Base-by-base conservation (phyloP, 495 filamentous ascomycete species). In the Chaetomium cochliodes region DNA sequence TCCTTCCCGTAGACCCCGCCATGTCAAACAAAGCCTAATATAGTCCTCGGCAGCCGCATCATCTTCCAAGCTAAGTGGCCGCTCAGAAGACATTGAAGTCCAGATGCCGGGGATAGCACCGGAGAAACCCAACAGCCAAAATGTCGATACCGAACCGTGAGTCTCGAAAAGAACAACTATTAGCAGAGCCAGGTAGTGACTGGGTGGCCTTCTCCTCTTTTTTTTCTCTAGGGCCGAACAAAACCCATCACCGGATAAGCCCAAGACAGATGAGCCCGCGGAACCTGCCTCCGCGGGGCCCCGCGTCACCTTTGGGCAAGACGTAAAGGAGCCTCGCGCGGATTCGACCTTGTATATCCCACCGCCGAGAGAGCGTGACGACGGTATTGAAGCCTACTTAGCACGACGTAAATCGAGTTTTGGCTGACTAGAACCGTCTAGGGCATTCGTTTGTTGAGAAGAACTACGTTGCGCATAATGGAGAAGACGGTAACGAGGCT, bases 1-100 rank as follows among this genome's bases (percentile, higher is more conserved):
- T 26, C 16, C 26, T 23, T 56, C 5, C 26, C 26, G n/a, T 62
- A 66, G 65, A 72, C 3, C n/a, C 20, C 18, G 20, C 28, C 51
- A 22, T 37, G 62, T 49, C 20, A 23, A 33, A 26, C 20, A 30
- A 12, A 4, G 11, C 15, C 53, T 55, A 13, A 22, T 2, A 30
- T 13, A n/a, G 13, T 54, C 20, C 33, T 37, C 33, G 1, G 1
- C 20, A 57, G 54, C 54, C 23, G 54, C 54, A 5, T 57, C 54
- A 18, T 13, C 22, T 20, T n/a, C 30, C 0, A 11, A 37, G 33
- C 54, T 37, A 12, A 42, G 5, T 23, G 33, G 33, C 3, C 13
- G 1, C 11, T 23, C 54, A 0, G 18, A 15, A 15, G 54, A 57
- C 20, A 15, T 42, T 9, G 54, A 57, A 12, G 33, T 37, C n/a